Percentiles rank a stretch among this genome's conserved stretches.
Conservation (phyloP, 306 rosid species). For the Pterocarpus santalinus region DNA sequence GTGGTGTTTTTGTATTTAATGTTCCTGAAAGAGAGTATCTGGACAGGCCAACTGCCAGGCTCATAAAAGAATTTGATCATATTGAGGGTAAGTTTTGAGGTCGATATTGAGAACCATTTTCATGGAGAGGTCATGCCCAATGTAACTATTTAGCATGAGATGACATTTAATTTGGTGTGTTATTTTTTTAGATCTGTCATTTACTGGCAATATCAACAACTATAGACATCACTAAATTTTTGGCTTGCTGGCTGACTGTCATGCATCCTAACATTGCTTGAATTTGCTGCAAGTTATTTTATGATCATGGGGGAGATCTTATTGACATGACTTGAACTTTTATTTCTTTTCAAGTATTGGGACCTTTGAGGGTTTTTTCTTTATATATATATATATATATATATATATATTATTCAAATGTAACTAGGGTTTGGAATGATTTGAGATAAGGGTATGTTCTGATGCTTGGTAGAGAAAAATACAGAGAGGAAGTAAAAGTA, state of each 20-base stretch:
- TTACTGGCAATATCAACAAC: slow-evolving; percentile 16
- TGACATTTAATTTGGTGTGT: background rate
- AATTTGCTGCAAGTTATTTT: background rate
- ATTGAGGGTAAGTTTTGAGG: slow-evolving; percentile 65
- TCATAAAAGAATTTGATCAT: slow-evolving; percentile 74
- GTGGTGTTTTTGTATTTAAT: slow-evolving; percentile 73
- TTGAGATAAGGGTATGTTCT: background rate
- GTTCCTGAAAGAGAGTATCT: slow-evolving; percentile 81
- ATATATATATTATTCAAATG: background rate
- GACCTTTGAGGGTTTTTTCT: background rate
- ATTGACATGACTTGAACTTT: background rate
- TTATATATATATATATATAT: no score
- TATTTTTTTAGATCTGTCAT: slow-evolving; percentile 12
- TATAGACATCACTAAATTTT: background rate
- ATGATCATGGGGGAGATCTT: background rate
- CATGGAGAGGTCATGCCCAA: background rate
- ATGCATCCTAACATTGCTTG: slow-evolving; percentile 10
- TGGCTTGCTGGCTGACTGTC: no score
- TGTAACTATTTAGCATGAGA: background rate
- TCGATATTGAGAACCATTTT: slow-evolving; percentile 6
- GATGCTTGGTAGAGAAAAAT: background rate
- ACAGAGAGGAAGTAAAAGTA: background rate
- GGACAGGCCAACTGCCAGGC: slow-evolving; percentile 91
- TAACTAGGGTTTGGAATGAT: background rate
- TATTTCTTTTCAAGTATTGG: background rate